Base-by-base conservation (phyloP, 1,284 basidiomycete species). In the Omphalotus olearius region DNA sequence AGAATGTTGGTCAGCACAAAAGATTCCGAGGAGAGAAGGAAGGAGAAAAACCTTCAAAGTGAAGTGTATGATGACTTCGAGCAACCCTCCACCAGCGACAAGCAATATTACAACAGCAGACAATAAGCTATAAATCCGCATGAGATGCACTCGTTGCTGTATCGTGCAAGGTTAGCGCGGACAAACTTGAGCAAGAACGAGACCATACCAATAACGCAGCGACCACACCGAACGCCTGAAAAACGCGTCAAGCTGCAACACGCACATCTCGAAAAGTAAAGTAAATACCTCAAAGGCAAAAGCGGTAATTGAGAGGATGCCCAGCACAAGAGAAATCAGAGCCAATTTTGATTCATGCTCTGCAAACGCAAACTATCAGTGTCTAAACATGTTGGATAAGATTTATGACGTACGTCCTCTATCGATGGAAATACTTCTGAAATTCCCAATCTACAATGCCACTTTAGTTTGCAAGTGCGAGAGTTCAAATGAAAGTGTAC, bases 21-120 rank as follows among this genome's bases (percentile, higher is more conserved):
- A 26, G 37, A 23, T 40, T 2, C 13, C 17, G 9, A 6, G 33
- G 13, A 62, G 56, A 14, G 33, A 59, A 64, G 30, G 5, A 37
- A 50, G 66, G 4, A n/a, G n/a, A n/a, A n/a, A n/a, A 53, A 76
- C 83, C 78, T 91, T 88, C 62, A 78, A 73, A 1, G 71, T 68
- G 64, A 88, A 91, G 61, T 91, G 89, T 1, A 79, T 67, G 6
- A 89, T 65, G 6, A 82, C 70, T 14, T 76, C 70, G 47, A 88
- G 60, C 48, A 89, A 66, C 5, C 78, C 80, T 1, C 77, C 69
- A 0, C 66, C 84, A 9, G 78, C 59, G 20, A 85, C 72, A 0
- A 84, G 59, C 33, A 84, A 59, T 17, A 79, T 67, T 6, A 76
- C 77, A 4, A 79, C 57, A 5, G 77, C 68, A 2, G 80, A 79